Conservation (phyloP, 2,329 filamentous ascomycete species). For the Microcera coccophila region DNA sequence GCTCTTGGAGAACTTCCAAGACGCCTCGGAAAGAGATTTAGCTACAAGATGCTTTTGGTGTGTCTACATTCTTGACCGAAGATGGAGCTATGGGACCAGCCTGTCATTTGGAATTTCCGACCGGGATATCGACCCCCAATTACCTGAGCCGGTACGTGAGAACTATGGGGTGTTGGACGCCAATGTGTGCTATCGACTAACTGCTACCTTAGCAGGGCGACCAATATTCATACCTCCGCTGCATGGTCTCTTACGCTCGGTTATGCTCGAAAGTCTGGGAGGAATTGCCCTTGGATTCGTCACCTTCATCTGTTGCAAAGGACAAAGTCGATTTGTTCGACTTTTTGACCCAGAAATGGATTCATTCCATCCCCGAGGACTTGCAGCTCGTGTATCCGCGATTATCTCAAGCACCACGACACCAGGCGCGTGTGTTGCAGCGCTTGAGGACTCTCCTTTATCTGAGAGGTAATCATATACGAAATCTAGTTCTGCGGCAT, state of each 20-base stretch:
- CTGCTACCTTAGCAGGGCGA: slow-evolving; percentile 30
- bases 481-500: slow-evolving; percentile 43
- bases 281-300: slow-evolving; percentile 37
- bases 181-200: not conserved
- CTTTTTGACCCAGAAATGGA: slow-evolving; percentile 45
- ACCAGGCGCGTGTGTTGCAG: slow-evolving; percentile 36
- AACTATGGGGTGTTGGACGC: not conserved
- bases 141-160: slow-evolving; percentile 39
- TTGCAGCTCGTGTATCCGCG: slow-evolving; percentile 37
- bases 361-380: slow-evolving; percentile 41
- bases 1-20: slow-evolving; percentile 36
- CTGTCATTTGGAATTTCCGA: slow-evolving; percentile 47
- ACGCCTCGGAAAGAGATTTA: slow-evolving; percentile 26
- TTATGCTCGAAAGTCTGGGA: slow-evolving; percentile 46
- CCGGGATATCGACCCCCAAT: slow-evolving; percentile 45
- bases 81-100: slow-evolving; percentile 51
- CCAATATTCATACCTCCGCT: slow-evolving; percentile 40
- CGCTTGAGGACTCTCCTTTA: slow-evolving; percentile 41
- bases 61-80: slow-evolving; percentile 48
- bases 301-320: slow-evolving; percentile 32
- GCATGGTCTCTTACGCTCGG: slow-evolving; percentile 46
- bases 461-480: slow-evolving; percentile 43
- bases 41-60: slow-evolving; percentile 46
- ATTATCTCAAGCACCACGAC: slow-evolving; percentile 29
- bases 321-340: slow-evolving; percentile 39